Percentiles rank a stretch among this genome's conserved stretches.
phyloP scores from a whole-genome alignment of 2,329 filamentous ascomycete species.

The Aschersonia sp. region DNA sequence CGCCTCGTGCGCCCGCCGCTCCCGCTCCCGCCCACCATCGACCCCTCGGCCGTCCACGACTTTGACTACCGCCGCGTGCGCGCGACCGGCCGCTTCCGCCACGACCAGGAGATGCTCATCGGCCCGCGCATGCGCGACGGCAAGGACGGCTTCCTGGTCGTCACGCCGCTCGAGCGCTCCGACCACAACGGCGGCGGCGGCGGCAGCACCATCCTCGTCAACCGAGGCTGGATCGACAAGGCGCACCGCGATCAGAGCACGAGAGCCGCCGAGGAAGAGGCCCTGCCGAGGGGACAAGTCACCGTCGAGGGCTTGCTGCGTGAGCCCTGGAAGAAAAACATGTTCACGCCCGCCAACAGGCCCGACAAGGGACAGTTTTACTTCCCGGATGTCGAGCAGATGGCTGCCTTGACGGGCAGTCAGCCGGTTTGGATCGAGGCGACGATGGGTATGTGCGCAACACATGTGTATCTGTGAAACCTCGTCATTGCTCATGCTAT shows the following conservation, averaged over 20 bases:
- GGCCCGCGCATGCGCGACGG: slow-evolving; percentile 83
- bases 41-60: slow-evolving; percentile 65
- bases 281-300: slow-evolving; percentile 56
- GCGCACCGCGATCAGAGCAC: slow-evolving; percentile 52
- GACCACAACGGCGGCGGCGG: slow-evolving; percentile 16
- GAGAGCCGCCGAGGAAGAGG: slow-evolving; percentile 31
- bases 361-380: slow-evolving; percentile 80
- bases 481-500: too few relatives aligned
- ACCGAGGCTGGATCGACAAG: slow-evolving; percentile 83
- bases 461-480: too few relatives aligned
- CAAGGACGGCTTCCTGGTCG: slow-evolving; percentile 76
- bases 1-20: slow-evolving; percentile 73
- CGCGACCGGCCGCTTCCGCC: slow-evolving; percentile 58
- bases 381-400: slow-evolving; percentile 85
- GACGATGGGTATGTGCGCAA: slow-evolving; percentile 58
- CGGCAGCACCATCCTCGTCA: slow-evolving; percentile 65
- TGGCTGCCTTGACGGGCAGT: slow-evolving; percentile 69
- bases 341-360: slow-evolving; percentile 85
- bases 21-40: slow-evolving; percentile 69
- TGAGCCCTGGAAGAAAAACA: slow-evolving; percentile 92
- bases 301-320: slow-evolving; percentile 71
- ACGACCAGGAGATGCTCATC: slow-evolving; percentile 93
- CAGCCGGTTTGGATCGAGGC: slow-evolving; percentile 92
- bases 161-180: slow-evolving; percentile 71
- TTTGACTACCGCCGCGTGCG: slow-evolving; percentile 86